Percentiles rank a stretch among this genome's conserved stretches.
Conservation (phyloP, 2,329 filamentous ascomycete genomes). For the Paraphaeosphaeria sporulosa region DNA sequence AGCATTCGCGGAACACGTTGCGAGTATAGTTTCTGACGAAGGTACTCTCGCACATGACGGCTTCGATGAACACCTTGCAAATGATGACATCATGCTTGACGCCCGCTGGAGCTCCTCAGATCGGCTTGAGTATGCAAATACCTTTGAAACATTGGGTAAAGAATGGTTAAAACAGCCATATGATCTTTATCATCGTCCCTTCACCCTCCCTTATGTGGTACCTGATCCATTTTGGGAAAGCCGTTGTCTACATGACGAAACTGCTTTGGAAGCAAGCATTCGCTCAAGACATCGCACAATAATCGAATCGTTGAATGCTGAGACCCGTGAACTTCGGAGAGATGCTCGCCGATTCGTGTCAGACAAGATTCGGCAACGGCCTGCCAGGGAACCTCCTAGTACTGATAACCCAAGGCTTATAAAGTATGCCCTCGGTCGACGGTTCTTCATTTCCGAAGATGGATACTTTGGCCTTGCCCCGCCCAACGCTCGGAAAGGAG, state of each 20-base stretch:
- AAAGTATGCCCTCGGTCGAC: neutral
- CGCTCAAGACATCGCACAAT: neutral
- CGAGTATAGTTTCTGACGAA: neutral
- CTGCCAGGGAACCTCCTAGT: neutral
- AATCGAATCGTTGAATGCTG: neutral
- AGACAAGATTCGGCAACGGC: neutral
- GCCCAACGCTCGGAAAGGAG: neutral
- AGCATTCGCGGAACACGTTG: no score
- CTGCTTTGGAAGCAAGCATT: neutral
- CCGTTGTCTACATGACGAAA: neutral
- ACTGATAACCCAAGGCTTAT: neutral
- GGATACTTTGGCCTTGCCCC: slow-evolving; percentile 1
- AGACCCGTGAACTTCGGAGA: neutral
- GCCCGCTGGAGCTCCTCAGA: neutral
- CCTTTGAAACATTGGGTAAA: neutral
- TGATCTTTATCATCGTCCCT: neutral
- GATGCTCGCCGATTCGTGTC: neutral
- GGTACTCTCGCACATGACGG: neutral
- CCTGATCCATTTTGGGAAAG: neutral
- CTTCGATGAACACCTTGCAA: neutral
- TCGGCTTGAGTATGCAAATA: neutral
- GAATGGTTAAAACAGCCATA: neutral
- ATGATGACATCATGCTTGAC: neutral
- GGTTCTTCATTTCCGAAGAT: neutral
- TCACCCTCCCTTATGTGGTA: neutral